These are phyloP conservation scores for Arthrobotrys pseudoclavata DNA, from an alignment of 2,329 filamentous ascomycete genomes.

Conservation along the genomic window DNA sequence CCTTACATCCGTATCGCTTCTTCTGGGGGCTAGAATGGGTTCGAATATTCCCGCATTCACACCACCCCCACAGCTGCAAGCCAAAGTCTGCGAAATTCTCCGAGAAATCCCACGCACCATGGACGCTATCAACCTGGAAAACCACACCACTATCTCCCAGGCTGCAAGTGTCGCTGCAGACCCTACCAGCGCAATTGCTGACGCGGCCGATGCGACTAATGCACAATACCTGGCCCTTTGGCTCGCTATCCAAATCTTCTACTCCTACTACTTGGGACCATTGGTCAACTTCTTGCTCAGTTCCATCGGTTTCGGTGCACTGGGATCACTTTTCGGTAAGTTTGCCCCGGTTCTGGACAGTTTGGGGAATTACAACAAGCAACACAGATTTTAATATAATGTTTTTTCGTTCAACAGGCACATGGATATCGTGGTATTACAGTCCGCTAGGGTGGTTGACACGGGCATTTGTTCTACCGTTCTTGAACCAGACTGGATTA, in stretches of 20 bases:
- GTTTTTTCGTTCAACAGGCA: conserved; percentile 1
- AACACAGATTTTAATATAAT: background rate
- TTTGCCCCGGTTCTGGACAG: conserved; percentile 14
- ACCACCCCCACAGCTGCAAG: conserved; percentile 8
- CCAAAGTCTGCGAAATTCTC: conserved; percentile 28
- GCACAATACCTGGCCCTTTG: conserved; percentile 10
- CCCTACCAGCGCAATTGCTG: conserved; percentile 13
- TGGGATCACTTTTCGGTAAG: conserved; percentile 47
- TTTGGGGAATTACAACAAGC: conserved; percentile 12
- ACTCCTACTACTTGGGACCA: conserved; percentile 27
- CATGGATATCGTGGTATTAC: conserved; percentile 38
- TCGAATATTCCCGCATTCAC: conserved; percentile 21
- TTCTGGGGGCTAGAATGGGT: background rate
- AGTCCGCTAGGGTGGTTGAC: conserved; percentile 21
- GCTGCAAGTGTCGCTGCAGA: conserved; percentile 18
- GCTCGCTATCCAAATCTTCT: conserved; percentile 37
- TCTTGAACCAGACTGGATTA: conserved; percentile 19
- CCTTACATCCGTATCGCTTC: too few relatives aligned
- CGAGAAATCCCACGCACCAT: conserved; percentile 17
- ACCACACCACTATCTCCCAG: conserved; percentile 20
- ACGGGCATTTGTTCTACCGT: conserved; percentile 19
- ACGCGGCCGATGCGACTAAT: conserved; percentile 16
- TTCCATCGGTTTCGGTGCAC: conserved; percentile 20
- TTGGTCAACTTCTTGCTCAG: conserved; percentile 28
- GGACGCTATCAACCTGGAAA: conserved; percentile 13